phyloP scores from a whole-genome alignment of 176 grass and related monocot genomes.

The Carex cristatella region DNA sequence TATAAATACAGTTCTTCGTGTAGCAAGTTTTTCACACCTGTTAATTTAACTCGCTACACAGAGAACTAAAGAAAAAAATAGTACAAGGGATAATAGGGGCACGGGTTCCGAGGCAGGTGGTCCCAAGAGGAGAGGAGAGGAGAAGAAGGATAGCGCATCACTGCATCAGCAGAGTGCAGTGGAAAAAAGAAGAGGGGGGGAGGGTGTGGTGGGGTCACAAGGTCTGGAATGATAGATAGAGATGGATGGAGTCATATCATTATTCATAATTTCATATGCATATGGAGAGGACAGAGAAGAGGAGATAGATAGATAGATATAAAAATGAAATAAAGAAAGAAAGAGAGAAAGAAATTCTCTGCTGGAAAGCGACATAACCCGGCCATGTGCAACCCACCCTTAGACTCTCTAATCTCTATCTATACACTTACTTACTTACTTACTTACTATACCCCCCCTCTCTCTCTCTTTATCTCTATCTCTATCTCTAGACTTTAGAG shows the following conservation, averaged over 20 bases:
- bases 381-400: constrained; percentile 36
- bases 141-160: background rate
- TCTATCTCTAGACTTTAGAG: background rate
- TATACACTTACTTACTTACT: background rate
- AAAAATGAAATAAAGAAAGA: background rate
- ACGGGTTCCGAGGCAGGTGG: background rate
- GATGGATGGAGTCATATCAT: too few relatives aligned
- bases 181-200: too few relatives aligned
- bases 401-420: background rate
- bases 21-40: background rate
- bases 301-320: background rate
- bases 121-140: background rate
- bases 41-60: background rate
- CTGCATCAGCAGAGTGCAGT: background rate
- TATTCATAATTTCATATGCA: too few relatives aligned
- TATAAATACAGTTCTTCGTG: background rate
- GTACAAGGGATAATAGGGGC: background rate
- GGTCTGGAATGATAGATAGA: background rate
- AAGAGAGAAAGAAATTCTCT: constrained; percentile 12
- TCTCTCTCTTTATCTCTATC: background rate
- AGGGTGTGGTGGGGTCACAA: background rate
- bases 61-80: background rate
- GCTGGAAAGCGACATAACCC: constrained; percentile 42
- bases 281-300: background rate
- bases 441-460: background rate